These are phyloP conservation scores for Schizophyllum amplum DNA, from an alignment of 1,284 basidiomycete species.

Conservation along the genomic window DNA sequence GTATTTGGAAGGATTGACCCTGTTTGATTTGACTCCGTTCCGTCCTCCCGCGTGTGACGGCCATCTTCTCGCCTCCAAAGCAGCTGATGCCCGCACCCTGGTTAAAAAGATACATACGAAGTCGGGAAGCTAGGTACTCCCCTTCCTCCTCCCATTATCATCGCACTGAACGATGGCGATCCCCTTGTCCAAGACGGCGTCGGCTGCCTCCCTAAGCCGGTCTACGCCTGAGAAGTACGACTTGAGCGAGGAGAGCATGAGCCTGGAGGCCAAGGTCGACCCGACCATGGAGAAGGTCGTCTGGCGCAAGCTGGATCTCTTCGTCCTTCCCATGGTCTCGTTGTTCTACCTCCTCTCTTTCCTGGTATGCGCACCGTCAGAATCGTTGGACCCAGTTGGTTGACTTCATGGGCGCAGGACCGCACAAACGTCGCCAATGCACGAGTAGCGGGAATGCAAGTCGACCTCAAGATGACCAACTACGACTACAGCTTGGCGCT, in stretches of 20 bases:
- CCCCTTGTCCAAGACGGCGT: not conserved
- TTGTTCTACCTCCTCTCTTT: slow-evolving; percentile 45
- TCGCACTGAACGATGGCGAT: not conserved
- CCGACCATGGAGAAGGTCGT: slow-evolving; percentile 25
- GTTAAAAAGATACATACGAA: not conserved
- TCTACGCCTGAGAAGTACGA: slow-evolving; percentile 8
- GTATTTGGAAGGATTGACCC: not conserved
- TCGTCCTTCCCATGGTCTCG: slow-evolving; percentile 38
- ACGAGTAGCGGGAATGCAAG: slow-evolving; percentile 34
- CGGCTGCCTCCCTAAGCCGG: not conserved
- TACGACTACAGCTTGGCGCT: slow-evolving; percentile 27
- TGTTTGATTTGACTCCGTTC: not conserved
- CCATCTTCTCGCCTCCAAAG: not conserved
- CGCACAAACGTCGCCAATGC: slow-evolving; percentile 34
- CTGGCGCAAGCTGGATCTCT: slow-evolving; percentile 42
- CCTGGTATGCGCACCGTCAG: slow-evolving; percentile 26
- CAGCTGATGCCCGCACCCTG: not conserved
- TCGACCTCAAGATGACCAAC: slow-evolving; percentile 25
- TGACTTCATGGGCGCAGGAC: slow-evolving; percentile 14
- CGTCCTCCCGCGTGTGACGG: not conserved
- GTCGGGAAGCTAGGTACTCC: not conserved
- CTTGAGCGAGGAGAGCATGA: slow-evolving; percentile 14
- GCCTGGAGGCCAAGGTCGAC: slow-evolving; percentile 11
- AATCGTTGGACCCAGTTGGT: not conserved
- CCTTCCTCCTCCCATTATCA: not conserved